A percentile compares a stretch with the other conserved stretches of the same genome.
phyloP scores from a whole-genome alignment of 2,329 filamentous ascomycete genomes.

The Metarhizium anisopliae region DNA sequence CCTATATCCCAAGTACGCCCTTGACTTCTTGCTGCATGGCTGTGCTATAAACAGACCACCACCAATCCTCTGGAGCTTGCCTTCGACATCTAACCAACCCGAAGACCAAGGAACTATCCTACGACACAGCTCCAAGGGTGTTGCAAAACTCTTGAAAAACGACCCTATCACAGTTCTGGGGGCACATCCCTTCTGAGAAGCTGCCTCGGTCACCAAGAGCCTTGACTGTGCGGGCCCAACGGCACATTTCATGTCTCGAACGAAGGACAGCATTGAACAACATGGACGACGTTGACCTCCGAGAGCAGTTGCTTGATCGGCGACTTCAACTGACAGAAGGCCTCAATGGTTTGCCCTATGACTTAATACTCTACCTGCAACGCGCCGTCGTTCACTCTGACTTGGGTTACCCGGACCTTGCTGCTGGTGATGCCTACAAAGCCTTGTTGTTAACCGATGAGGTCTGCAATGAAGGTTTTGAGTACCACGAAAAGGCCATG shows the following conservation, averaged over 20 bases:
- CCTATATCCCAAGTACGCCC: too few species aligned
- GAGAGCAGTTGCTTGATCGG: conserved; percentile 39
- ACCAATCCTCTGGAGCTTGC: too few species aligned
- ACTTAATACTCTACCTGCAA: conserved; percentile 56
- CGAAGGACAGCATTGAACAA: not conserved
- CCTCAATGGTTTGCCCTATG: conserved; percentile 45
- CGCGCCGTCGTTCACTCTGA: conserved; percentile 63
- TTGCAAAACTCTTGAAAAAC: too few species aligned
- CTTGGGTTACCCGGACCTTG: conserved; percentile 82
- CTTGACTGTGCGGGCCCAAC: not conserved
- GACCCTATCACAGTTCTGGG: too few species aligned
- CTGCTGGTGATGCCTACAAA: conserved; percentile 81
- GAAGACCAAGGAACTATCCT: too few species aligned
- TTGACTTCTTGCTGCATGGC: too few species aligned
- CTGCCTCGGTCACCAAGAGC: not conserved
- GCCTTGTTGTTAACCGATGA: conserved; percentile 83
- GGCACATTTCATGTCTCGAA: not conserved
- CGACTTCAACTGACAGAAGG: conserved; percentile 49
- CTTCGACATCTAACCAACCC: too few species aligned
- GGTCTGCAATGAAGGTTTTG: conserved; percentile 65
- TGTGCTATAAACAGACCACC: too few species aligned
- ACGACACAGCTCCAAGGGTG: not conserved
- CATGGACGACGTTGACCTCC: conserved; percentile 27
- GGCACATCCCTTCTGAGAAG: not conserved
- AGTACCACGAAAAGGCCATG: conserved; percentile 65